These are phyloP conservation scores for Colletotrichum sp. DNA, from an alignment of 2,329 filamentous ascomycete genomes.

Conservation along the genomic window DNA sequence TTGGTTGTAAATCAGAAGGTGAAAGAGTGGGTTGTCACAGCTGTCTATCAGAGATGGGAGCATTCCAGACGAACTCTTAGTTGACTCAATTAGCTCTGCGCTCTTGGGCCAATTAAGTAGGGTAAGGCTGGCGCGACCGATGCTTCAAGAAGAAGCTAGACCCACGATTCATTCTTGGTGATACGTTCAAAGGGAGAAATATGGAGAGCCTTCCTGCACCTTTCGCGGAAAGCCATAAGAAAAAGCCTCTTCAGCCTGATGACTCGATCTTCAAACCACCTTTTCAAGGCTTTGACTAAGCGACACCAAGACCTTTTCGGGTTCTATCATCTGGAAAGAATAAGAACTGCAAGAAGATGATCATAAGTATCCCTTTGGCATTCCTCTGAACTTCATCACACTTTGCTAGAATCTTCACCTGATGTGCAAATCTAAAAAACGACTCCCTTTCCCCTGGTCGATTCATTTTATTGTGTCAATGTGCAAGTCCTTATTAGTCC, in stretches of 20 bases:
- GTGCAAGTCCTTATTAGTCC: background rate
- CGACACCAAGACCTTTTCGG: background rate
- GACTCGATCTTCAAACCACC: background rate
- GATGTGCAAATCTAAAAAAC: background rate
- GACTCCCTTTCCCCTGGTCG: background rate
- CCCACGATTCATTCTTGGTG: rapidly evolving
- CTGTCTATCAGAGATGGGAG: background rate
- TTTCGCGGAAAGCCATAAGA: background rate
- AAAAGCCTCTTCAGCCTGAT: background rate
- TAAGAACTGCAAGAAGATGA: background rate
- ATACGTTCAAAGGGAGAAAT: background rate
- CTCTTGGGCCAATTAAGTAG: background rate
- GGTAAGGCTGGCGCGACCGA: background rate
- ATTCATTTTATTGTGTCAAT: background rate
- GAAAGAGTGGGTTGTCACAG: background rate
- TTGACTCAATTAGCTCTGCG: background rate
- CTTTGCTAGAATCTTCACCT: background rate
- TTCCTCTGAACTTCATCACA: rapidly evolving
- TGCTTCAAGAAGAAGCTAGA: background rate
- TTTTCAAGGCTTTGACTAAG: background rate
- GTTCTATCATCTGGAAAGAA: rapidly evolving
- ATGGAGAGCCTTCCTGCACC: background rate
- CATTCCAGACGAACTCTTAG: background rate
- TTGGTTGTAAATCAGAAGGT: background rate
- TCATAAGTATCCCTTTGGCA: rapidly evolving